Conservation (phyloP, 1,284 basidiomycete species). For the Puccinia hordei region DNA sequence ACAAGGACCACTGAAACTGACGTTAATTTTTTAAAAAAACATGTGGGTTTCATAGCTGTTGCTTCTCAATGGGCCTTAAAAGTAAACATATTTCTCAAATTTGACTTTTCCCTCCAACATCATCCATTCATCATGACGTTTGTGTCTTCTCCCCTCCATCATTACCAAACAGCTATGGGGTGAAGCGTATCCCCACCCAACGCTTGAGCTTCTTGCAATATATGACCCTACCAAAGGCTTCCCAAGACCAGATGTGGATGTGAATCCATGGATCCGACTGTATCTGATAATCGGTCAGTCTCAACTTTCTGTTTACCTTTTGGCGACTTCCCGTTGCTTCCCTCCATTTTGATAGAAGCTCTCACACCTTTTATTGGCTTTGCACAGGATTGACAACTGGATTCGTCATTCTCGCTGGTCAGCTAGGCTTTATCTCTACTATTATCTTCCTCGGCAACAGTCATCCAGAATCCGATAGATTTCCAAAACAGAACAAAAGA, state of each 20-base stretch:
- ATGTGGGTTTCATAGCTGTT: conserved; percentile 37
- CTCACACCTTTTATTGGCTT: not conserved
- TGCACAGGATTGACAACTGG: conserved; percentile 31
- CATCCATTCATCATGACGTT: not conserved
- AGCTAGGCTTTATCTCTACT: not conserved
- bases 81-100: not conserved
- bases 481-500: too few species aligned
- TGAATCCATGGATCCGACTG: conserved; percentile 40
- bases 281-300: conserved; percentile 39
- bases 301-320: not conserved
- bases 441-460: not conserved
- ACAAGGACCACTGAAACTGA: conserved; percentile 65
- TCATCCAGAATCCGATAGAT: not conserved
- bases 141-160: not conserved
- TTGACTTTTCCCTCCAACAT: not conserved
- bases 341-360: too few species aligned
- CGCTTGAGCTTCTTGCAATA: not conserved
- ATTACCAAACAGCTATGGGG: conserved; percentile 32
- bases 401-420: conserved; percentile 36
- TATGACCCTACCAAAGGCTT: conserved; percentile 46
- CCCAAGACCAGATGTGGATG: conserved; percentile 46
- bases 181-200: conserved; percentile 42
- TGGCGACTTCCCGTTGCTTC: too few species aligned
- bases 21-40: conserved; percentile 65
- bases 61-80: conserved; percentile 49